These are phyloP conservation scores for Saccharum officinarum DNA, from an alignment of 176 grass and related monocot species.

Conservation along the genomic window DNA sequence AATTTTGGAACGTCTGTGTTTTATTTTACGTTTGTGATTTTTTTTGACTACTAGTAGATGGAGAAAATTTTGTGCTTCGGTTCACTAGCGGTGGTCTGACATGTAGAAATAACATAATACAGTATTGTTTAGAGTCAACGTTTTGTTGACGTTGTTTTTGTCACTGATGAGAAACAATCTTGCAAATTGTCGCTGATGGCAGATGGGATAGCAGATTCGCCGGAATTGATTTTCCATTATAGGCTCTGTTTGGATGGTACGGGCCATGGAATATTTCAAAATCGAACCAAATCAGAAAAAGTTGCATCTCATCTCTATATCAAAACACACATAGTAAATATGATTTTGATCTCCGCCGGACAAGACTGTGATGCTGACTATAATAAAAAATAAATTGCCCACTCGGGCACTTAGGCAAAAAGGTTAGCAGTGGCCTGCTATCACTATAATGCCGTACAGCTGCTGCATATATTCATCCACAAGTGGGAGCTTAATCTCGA, in stretches of 20 bases:
- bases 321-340: neutral
- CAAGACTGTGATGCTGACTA: neutral
- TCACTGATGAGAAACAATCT: neutral
- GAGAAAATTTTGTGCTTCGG: conserved; percentile 28
- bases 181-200: neutral
- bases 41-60: neutral
- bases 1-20: conserved; percentile 10
- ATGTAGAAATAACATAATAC: neutral
- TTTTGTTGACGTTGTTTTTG: conserved; percentile 2
- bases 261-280: too few species aligned
- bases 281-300: too few species aligned
- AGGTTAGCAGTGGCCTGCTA: neutral
- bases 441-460: neutral
- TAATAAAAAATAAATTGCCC: neutral
- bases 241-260: neutral
- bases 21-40: neutral
- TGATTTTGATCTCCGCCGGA: neutral
- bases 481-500: conserved; percentile 11
- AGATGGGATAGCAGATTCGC: neutral
- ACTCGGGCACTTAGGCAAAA: neutral
- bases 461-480: neutral
- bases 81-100: neutral
- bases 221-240: neutral
- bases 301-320: too few species aligned
- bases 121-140: neutral